Percentiles rank a stretch among this genome's conserved stretches.
phyloP scores from a whole-genome alignment of 2,329 filamentous ascomycete species.

The Claviceps spartinae region DNA sequence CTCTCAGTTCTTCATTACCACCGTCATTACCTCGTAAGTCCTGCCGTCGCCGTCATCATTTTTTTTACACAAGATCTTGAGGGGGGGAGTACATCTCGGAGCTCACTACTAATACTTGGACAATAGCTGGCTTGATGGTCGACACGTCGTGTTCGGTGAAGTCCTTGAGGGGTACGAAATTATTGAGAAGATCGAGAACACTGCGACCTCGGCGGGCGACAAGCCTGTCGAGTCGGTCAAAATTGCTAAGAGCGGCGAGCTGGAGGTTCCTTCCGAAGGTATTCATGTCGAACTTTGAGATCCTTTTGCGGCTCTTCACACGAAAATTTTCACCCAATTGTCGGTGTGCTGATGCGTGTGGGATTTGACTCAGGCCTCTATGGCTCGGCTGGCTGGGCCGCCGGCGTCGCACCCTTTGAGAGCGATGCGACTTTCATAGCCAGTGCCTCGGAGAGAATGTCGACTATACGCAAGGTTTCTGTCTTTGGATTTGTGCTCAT shows the following conservation, averaged over 20 bases:
- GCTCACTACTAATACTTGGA: not conserved
- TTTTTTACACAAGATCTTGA: not conserved
- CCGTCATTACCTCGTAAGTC: conserved; percentile 57
- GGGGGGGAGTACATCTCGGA: too few relatives aligned
- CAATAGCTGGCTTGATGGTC: conserved; percentile 63
- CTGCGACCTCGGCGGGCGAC: conserved; percentile 50
- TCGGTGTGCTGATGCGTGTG: conserved; percentile 23
- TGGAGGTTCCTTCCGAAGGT: conserved; percentile 79
- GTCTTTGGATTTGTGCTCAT: conserved; percentile 35
- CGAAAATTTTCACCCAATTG: conserved; percentile 12
- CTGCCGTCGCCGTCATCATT: not conserved
- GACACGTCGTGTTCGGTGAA: conserved; percentile 80
- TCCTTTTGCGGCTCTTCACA: conserved; percentile 10
- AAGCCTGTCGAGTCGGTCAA: conserved; percentile 57
- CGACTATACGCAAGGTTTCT: conserved; percentile 34
- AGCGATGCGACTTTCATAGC: conserved; percentile 2
- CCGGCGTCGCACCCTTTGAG: conserved; percentile 7
- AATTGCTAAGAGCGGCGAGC: conserved; percentile 73
- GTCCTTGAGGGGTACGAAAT: conserved; percentile 76
- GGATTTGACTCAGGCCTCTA: conserved; percentile 15
- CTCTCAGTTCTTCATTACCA: conserved; percentile 87
- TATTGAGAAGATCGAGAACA: conserved; percentile 65
- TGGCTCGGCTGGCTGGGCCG: conserved; percentile 12
- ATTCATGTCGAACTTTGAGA: conserved; percentile 75
- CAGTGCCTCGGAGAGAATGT: conserved; percentile 12